Conservation (phyloP, 2,329 filamentous ascomycete species). For the Cladophialophora yegresii region DNA sequence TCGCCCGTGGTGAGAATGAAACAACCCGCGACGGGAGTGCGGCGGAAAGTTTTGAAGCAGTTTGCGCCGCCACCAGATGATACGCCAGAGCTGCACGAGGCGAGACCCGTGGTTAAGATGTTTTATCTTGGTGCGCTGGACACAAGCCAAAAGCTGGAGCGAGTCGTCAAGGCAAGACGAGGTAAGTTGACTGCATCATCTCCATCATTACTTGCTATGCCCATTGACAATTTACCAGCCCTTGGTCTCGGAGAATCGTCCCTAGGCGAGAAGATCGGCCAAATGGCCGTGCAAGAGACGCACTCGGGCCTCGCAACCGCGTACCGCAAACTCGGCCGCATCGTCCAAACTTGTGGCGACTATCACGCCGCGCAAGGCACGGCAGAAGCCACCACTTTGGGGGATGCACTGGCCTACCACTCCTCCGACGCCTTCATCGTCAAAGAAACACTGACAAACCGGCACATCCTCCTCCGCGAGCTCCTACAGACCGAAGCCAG, state of each 20-base stretch:
- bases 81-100: conserved; percentile 88
- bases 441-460: conserved; percentile 96
- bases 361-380: conserved; percentile 96
- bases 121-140: conserved; percentile 97
- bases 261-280: conserved; percentile 84
- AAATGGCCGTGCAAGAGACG: conserved; percentile 85
- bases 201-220: conserved; percentile 13
- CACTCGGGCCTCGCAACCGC: conserved; percentile 85
- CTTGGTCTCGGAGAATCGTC: conserved; percentile 90
- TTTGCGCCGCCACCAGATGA: conserved; percentile 97
- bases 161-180: conserved; percentile 85
- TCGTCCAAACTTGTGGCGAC: conserved; percentile 90
- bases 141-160: conserved; percentile 93
- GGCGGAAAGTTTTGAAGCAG: conserved; percentile 94
- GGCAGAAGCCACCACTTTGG: conserved; percentile 90
- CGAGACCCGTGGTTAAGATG: conserved; percentile 85
- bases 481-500: conserved; percentile 86
- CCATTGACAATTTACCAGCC: conserved; percentile 66
- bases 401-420: conserved; percentile 91
- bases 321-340: conserved; percentile 91
- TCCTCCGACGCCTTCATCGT: conserved; percentile 96
- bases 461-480: conserved; percentile 92
- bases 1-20: conserved; percentile 93
- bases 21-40: conserved; percentile 92
- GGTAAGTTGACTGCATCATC: conserved; percentile 57